These are phyloP conservation scores for Collybiopsis luxurians DNA, from an alignment of 768 basidiomycete genomes.

Conservation along the genomic window DNA sequence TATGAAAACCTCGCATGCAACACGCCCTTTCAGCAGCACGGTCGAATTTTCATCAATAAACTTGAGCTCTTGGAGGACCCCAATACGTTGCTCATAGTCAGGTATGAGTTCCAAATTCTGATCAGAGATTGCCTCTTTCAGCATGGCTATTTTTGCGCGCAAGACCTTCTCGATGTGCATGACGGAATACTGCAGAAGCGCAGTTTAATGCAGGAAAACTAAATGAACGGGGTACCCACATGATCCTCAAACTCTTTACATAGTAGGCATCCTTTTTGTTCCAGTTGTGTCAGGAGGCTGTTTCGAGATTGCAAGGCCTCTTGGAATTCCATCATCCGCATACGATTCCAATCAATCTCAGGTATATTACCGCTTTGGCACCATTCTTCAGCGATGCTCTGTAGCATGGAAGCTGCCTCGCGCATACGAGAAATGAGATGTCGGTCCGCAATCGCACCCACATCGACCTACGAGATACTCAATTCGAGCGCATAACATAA, in stretches of 20 bases:
- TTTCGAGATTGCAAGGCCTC: slow-evolving; percentile 68
- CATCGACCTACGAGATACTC: slow-evolving; percentile 53
- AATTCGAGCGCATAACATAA: slow-evolving; percentile 3
- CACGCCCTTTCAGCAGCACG: slow-evolving; percentile 92
- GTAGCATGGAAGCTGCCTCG: slow-evolving; percentile 50
- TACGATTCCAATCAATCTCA: slow-evolving; percentile 84
- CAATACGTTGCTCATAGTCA: slow-evolving; percentile 93
- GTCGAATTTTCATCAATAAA: slow-evolving; percentile 97
- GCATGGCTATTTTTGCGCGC: slow-evolving; percentile 65
- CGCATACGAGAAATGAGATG: slow-evolving; percentile 63
- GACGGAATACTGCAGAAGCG: slow-evolving; percentile 57
- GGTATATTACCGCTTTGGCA: slow-evolving; percentile 39
- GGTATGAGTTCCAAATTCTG: slow-evolving; percentile 96
- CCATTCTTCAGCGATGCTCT: slow-evolving; percentile 58
- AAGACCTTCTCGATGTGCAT: slow-evolving; percentile 77
- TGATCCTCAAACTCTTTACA: slow-evolving; percentile 75
- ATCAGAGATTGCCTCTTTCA: slow-evolving; percentile 89
- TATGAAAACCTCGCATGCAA: slow-evolving; percentile 85
- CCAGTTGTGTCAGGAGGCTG: slow-evolving; percentile 40
- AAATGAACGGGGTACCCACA: slow-evolving; percentile 53
- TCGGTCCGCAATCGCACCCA: slow-evolving; percentile 62
- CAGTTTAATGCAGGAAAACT: slow-evolving; percentile 1
- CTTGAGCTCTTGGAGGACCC: slow-evolving; percentile 84
- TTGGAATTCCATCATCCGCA: slow-evolving; percentile 89
- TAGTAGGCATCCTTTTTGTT: slow-evolving; percentile 43